Evolutionary conservation across 495 filamentous ascomycete species (phyloP).

Genomic region (Tuber magnatum): DNA sequence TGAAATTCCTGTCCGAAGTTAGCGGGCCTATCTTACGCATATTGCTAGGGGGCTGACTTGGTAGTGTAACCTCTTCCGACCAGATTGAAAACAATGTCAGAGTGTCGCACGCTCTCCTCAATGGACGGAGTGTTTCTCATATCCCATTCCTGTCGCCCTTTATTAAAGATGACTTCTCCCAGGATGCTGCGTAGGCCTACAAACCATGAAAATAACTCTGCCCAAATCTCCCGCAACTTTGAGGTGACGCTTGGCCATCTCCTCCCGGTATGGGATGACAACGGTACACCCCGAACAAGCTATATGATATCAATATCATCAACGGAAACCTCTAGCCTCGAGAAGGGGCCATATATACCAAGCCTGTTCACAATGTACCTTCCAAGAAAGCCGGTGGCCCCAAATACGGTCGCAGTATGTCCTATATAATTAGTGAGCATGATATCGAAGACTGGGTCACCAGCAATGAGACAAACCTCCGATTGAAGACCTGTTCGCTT

Average conservation of each 20-base stretch:
- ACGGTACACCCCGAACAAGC: constrained; percentile 88
- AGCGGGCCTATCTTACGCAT: background rate
- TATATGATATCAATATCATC: constrained; percentile 44
- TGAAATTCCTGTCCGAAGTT: constrained; percentile 66
- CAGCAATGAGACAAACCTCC: constrained; percentile 56
- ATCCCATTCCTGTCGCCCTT: constrained; percentile 69
- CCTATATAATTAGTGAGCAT: constrained; percentile 48
- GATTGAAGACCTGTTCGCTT: constrained; percentile 60
- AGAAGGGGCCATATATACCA: constrained; percentile 51
- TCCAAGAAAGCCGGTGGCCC: constrained; percentile 90
- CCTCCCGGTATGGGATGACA: constrained; percentile 87
- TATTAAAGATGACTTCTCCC: constrained; percentile 15
- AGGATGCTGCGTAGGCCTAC: constrained; percentile 9
- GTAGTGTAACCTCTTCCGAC: constrained; percentile 90
- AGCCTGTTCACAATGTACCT: constrained; percentile 96
- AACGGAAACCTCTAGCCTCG: constrained; percentile 33
- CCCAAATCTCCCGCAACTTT: constrained; percentile 93
- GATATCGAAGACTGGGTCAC: background rate
- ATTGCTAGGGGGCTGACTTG: constrained; percentile 56
- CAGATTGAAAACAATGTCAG: constrained; percentile 94
- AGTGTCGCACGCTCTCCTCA: constrained; percentile 92
- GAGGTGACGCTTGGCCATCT: constrained; percentile 94
- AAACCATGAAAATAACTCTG: constrained; percentile 73
- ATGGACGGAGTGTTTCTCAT: constrained; percentile 91
- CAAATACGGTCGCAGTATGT: constrained; percentile 95